Evolutionary conservation across 2,329 filamentous ascomycete species (phyloP).

Genomic region (Emmonsiellopsis sp.): DNA sequence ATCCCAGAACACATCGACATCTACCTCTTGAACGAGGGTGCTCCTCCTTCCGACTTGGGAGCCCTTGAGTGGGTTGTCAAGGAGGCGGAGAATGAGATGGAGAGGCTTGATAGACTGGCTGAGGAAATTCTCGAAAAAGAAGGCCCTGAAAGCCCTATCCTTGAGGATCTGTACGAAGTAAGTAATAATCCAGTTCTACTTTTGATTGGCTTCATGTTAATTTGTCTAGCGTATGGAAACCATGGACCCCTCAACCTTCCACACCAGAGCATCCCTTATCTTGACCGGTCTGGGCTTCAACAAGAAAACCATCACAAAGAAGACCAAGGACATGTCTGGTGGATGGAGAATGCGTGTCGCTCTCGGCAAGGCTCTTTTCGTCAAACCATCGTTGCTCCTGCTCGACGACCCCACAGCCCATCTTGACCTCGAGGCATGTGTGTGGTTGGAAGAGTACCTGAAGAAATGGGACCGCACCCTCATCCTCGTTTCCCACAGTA

Average conservation of each 20-base stretch:
- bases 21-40: conserved; percentile 96
- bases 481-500: conserved; percentile 91
- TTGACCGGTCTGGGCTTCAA: conserved; percentile 98
- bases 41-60: conserved; percentile 76
- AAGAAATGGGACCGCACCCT: conserved; percentile 99
- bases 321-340: conserved; percentile 99
- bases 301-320: conserved; percentile 95
- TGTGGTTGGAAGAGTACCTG: conserved; percentile 98
- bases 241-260: conserved; percentile 97
- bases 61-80: conserved; percentile 95
- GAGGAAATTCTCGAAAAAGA: conserved; percentile 87
- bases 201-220: conserved; percentile 5
- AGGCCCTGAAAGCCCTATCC: conserved; percentile 78
- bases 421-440: conserved; percentile 97
- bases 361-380: conserved; percentile 92
- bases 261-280: conserved; percentile 90
- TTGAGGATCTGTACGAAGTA: conserved; percentile 95
- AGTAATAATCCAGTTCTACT: conserved; percentile 23
- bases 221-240: conserved; percentile 81
- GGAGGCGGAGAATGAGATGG: conserved; percentile 88
- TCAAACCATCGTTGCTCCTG: conserved; percentile 89
- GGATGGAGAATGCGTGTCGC: conserved; percentile 99
- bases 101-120: conserved; percentile 75
- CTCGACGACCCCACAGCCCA: conserved; percentile 98
- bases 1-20: conserved; percentile 96